phyloP scores from a whole-genome alignment of 345 rosid species.

The Hibiscus mutabilis region DNA sequence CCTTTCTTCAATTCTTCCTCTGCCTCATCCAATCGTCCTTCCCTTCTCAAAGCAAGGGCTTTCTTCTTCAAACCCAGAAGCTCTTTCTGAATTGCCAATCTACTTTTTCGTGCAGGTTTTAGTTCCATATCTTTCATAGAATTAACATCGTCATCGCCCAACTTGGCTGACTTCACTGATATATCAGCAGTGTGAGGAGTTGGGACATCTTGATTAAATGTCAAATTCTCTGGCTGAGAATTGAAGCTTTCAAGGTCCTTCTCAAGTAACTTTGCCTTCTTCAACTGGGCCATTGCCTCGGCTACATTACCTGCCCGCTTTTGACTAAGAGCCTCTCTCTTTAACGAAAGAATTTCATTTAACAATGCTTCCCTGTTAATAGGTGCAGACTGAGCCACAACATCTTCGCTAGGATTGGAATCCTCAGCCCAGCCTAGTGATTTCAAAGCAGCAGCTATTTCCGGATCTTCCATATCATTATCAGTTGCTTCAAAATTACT shows the following conservation, averaged over 20 bases:
- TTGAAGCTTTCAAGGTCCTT: conserved; percentile 39
- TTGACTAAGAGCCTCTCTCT: conserved; percentile 56
- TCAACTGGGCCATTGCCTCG: conserved; percentile 64
- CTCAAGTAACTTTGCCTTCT: conserved; percentile 71
- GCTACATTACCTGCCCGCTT: conserved; percentile 54
- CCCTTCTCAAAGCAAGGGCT: conserved; percentile 71
- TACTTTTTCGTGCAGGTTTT: conserved; percentile 38
- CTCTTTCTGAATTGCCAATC: conserved; percentile 58
- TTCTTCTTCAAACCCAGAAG: conserved; percentile 66
- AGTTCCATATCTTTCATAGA: conserved; percentile 19
- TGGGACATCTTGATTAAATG: conserved; percentile 2
- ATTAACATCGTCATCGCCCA: neutral
- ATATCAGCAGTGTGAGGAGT: conserved; percentile 23
- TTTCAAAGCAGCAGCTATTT: conserved; percentile 56
- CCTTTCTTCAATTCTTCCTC: conserved; percentile 69
- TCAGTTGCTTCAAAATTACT: conserved; percentile 71
- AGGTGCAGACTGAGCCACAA: conserved; percentile 18
- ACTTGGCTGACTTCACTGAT: conserved; percentile 10
- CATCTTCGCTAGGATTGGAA: conserved; percentile 26
- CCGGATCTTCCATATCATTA: conserved; percentile 79
- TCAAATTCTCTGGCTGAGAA: conserved; percentile 13
- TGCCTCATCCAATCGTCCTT: conserved; percentile 60
- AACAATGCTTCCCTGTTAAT: conserved; percentile 34
- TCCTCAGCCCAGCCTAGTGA: conserved; percentile 86
- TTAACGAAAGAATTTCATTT: conserved; percentile 46